Percentiles rank a stretch among this genome's conserved stretches.
These are phyloP conservation scores for Akanthomyces lecanii DNA, from an alignment of 2,329 filamentous ascomycete genomes.

Conservation along the genomic window DNA sequence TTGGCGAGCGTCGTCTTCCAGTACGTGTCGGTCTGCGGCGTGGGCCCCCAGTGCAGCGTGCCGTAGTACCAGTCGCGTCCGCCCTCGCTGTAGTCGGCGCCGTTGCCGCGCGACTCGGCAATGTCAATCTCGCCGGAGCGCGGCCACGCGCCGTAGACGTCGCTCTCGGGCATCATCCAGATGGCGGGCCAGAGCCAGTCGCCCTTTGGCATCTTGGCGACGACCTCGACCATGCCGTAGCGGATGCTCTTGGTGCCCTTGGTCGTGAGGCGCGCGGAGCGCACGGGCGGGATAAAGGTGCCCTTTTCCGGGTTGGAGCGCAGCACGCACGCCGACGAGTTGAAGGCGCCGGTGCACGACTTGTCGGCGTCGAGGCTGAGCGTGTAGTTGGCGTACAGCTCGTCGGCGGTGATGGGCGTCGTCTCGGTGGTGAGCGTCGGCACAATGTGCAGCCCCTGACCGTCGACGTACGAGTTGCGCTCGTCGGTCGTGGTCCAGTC, in stretches of 20 bases:
- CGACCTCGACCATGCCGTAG: slow-evolving; percentile 50
- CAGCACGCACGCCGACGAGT: slow-evolving; percentile 32
- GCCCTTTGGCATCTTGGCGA: slow-evolving; percentile 47
- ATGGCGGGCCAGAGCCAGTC: slow-evolving; percentile 54
- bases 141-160: slow-evolving; percentile 48
- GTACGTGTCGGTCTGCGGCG: slow-evolving; percentile 28
- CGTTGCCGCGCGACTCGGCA: slow-evolving; percentile 46
- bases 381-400: slow-evolving; percentile 37
- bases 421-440: slow-evolving; percentile 45
- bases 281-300: slow-evolving; percentile 45
- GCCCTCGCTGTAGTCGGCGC: slow-evolving; percentile 34
- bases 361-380: slow-evolving; percentile 41
- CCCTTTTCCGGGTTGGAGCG: slow-evolving; percentile 40
- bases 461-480: slow-evolving; percentile 45
- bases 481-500: slow-evolving; percentile 50
- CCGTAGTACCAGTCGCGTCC: slow-evolving; percentile 41
- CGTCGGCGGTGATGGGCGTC: slow-evolving; percentile 34
- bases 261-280: slow-evolving; percentile 46
- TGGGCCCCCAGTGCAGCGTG: slow-evolving; percentile 45
- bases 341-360: slow-evolving; percentile 37
- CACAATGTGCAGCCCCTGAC: slow-evolving; percentile 49
- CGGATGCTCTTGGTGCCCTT: slow-evolving; percentile 40
- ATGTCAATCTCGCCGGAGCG: slow-evolving; percentile 52
- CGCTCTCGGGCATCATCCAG: slow-evolving; percentile 48
- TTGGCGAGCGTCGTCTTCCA: slow-evolving; percentile 32